Conservation (phyloP, 2,329 filamentous ascomycete genomes). For the Eutypa lata region DNA sequence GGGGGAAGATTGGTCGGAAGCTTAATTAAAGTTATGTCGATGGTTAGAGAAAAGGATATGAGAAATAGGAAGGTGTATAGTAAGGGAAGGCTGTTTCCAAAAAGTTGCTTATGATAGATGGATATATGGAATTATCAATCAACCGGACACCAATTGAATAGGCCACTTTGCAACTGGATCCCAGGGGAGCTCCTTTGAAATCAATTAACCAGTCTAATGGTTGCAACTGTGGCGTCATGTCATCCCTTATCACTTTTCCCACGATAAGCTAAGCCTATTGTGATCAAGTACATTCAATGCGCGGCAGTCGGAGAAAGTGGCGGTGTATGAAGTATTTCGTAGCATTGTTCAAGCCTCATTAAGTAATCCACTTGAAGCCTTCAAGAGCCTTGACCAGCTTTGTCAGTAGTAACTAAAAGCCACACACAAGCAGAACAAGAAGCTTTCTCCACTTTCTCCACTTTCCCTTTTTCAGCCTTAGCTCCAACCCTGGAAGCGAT, state of each 20-base stretch:
- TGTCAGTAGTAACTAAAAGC: too few relatives aligned
- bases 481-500: neutral
- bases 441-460: neutral
- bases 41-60: neutral
- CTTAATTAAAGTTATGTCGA: too few relatives aligned
- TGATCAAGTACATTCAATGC: neutral
- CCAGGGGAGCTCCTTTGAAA: neutral
- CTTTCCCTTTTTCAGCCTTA: neutral
- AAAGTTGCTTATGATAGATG: too few relatives aligned
- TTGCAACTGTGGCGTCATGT: neutral
- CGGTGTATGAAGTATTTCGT: too few relatives aligned
- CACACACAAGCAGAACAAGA: neutral
- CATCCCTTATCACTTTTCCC: neutral
- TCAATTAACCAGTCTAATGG: neutral
- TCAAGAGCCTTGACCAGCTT: neutral
- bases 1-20: too few relatives aligned
- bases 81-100: neutral
- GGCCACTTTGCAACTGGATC: slow-evolving; percentile 2
- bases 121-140: neutral
- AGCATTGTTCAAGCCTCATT: too few relatives aligned
- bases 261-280: neutral
- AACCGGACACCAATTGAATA: neutral
- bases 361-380: too few relatives aligned
- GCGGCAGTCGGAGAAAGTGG: neutral
- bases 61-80: slow-evolving; percentile 5